Evolutionary conservation across 2,329 filamentous ascomycete genomes (phyloP), one percentile per base, ranked within the genome.

Genomic region (Venturia nashicola): DNA sequence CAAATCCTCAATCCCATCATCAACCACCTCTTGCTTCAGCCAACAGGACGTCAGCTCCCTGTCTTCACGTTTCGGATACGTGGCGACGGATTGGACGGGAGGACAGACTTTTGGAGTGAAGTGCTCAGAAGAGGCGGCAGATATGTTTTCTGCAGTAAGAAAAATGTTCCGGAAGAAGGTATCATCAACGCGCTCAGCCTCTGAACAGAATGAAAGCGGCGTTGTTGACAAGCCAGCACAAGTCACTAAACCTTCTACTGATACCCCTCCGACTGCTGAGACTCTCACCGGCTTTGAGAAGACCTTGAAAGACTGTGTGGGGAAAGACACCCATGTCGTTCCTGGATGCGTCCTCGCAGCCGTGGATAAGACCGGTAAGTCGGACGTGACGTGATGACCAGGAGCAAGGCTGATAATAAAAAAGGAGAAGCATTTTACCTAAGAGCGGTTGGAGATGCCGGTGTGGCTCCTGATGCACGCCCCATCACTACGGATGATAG

Each of bases 401-500:
- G 16, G 11, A 23, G 8, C 59, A 32, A 32, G 11, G 11, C 14
- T 64, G 55, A 44, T 14, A 9, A 43, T 1, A 16, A 18, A 36
- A 23, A 40, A 66, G 65, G 65, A 11, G 48, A 65, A 11, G 16
- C n/a, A 9, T 48, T 66, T n/a, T 66, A 66, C 42, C n/a, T 55
- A 3, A 66, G 61, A 54, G 59, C 59, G n/a, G 51, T 44, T 18
- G 65, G 65, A 32, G 51, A 65, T 51, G 34, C 48, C 32, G 42
- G 43, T 23, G 43, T 65, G 7, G 42, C 42, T 9, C 32, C 55
- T 34, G 65, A 66, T 43, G 65, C 65, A 32, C 20, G 36, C 32
- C 55, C 64, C 2, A 51, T 66, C 14, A n/a, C 42, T 11, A 32
- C n/a, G 14, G 57, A 71, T n/a, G 71, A 67, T 8, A 66, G 72